Percentiles rank a stretch among this genome's conserved stretches.
Conservation (phyloP, 2,329 filamentous ascomycete species). For the Cercospora nicotianae region DNA sequence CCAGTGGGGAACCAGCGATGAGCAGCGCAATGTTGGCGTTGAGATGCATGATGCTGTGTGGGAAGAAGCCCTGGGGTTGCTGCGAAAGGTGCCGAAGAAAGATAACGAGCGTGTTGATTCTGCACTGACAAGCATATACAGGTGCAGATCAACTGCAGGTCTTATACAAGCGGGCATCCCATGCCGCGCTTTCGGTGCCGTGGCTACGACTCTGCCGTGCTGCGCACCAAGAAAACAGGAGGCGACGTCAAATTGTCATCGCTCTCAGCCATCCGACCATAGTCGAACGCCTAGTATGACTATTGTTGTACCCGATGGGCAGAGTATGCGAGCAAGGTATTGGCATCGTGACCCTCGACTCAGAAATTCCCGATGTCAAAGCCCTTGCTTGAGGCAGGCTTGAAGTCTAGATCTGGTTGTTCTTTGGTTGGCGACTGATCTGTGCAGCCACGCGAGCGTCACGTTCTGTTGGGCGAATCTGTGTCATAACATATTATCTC, state of each 20-base stretch:
- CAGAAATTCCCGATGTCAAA: not conserved
- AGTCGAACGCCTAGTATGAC: not conserved
- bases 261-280: not conserved
- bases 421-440: conserved; percentile 4
- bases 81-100: not conserved
- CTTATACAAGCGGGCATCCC: not conserved
- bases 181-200: not conserved
- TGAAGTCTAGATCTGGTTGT: conserved; percentile 12
- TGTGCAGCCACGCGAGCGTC: conserved; percentile 14
- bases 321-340: not conserved
- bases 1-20: not conserved
- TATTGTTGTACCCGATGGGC: not conserved
- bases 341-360: not conserved
- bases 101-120: not conserved
- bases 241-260: conserved; percentile 2
- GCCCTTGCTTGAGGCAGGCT: not conserved
- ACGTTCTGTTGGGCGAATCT: not conserved
- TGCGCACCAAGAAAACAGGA: not conserved
- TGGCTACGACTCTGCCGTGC: not conserved
- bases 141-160: not conserved
- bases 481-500: not conserved
- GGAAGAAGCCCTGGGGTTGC: not conserved
- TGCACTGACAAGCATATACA: not conserved
- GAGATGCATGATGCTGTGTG: conserved; percentile 1
- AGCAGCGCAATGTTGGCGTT: not conserved